Percentiles rank a stretch among this genome's conserved stretches.
Evolutionary conservation across 257 asterid species (phyloP).

Genomic region (Paraleonurus japonicus): DNA sequence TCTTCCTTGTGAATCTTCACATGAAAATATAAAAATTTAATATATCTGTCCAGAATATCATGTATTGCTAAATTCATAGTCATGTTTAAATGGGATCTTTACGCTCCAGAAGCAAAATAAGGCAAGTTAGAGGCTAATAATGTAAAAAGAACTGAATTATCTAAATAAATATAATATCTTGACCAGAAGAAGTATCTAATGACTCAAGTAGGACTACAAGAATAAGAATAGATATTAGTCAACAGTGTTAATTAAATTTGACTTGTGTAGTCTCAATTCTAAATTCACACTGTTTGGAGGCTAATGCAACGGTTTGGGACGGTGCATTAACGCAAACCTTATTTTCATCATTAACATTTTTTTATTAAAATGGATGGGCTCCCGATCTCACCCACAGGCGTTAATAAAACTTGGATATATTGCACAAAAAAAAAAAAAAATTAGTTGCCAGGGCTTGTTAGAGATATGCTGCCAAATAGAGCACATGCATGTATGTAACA

Average conservation of each 20-base stretch:
- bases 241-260: not conserved
- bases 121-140: not conserved
- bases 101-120: not conserved
- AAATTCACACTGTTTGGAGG: not conserved
- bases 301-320: not conserved
- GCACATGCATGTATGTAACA: not conserved
- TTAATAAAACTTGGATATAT: not conserved
- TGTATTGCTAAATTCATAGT: not conserved
- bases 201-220: not conserved
- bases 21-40: slow-evolving; percentile 8
- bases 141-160: not conserved
- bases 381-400: not conserved
- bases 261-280: not conserved
- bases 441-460: not conserved
- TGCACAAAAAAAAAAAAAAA: not conserved
- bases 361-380: not conserved
- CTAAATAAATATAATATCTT: not conserved
- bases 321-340: not conserved
- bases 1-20: slow-evolving; percentile 92
- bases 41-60: not conserved
- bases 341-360: not conserved
- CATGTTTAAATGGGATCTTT: not conserved
- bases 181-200: not conserved
- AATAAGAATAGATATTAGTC: not conserved
- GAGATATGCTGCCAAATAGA: slow-evolving; percentile 3